Evolutionary conservation across 1,284 basidiomycete genomes (phyloP).

Genomic region (Gymnopus androsaceus): DNA sequence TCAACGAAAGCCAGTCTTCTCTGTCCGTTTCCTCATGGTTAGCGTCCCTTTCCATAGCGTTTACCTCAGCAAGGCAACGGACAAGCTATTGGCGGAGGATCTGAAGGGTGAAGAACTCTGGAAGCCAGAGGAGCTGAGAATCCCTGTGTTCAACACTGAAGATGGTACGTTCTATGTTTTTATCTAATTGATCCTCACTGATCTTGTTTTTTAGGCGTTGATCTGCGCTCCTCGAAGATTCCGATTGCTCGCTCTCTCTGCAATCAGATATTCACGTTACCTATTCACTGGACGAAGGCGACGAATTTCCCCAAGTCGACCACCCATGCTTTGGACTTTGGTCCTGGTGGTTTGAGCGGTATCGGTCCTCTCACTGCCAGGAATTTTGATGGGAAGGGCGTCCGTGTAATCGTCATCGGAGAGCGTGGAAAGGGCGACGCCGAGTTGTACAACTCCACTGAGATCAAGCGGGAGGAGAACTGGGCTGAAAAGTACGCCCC

Average conservation of each 20-base stretch:
- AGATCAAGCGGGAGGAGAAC: constrained; percentile 79
- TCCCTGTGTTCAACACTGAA: constrained; percentile 92
- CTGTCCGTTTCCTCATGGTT: constrained; percentile 90
- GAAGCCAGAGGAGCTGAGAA: constrained; percentile 71
- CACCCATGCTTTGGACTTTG: constrained; percentile 96
- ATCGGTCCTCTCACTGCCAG: constrained; percentile 90
- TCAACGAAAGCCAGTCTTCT: constrained; percentile 94
- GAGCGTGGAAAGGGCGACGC: constrained; percentile 85
- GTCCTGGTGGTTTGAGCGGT: constrained; percentile 91
- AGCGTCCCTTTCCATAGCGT: constrained; percentile 94
- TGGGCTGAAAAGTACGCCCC: constrained; percentile 92
- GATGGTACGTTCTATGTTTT: constrained; percentile 60
- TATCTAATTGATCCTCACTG: constrained; percentile 21
- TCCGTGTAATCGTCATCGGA: constrained; percentile 85
- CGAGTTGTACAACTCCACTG: constrained; percentile 76
- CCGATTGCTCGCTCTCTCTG: constrained; percentile 84
- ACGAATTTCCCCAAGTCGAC: constrained; percentile 87
- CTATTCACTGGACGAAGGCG: constrained; percentile 92
- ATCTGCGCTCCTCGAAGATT: constrained; percentile 66
- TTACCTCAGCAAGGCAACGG: constrained; percentile 79
- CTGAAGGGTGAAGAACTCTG: constrained; percentile 81
- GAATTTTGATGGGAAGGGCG: constrained; percentile 91
- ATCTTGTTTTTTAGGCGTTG: constrained; percentile 60
- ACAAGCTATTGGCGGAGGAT: constrained; percentile 77
- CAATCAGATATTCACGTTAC: constrained; percentile 90